Base-by-base conservation (phyloP, 352 stramenopile genomes). In the Elongisporangium senticosum region DNA sequence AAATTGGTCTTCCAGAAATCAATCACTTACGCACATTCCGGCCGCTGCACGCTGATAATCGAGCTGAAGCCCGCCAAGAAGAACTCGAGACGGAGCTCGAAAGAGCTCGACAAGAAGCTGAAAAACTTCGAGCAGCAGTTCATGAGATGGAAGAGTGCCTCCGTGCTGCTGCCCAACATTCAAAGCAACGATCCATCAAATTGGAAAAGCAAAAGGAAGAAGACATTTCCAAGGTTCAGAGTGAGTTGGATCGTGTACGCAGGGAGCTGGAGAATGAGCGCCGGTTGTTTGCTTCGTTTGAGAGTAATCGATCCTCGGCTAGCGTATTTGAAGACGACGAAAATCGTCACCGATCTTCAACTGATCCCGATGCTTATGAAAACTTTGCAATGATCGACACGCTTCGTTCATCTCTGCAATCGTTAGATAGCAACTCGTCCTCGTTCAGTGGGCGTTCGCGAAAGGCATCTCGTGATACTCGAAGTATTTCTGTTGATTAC, bases 1-100 rank as follows among this genome's bases (percentile, higher is more conserved):
- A 69, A 37, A 87, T 93, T 33, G 83, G 82, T 5, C 66, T 93
- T 1, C 84, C 84, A 0, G 72, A 89, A 50, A 79, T 93, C 55
- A 72, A 75, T 43, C 69, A 84, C 28, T 61, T 91, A n/a, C 78
- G 79, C 17, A 82, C 63, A 21, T 93, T 93, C 62, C 64, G 86
- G 61, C 84, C 84, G 11, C 53, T 93, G n/a, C 71, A 71, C 24
- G 70, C 63, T 1, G 77, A 87, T 22, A 69, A 69, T 1, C 73
- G 52, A 15, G 63, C 62, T 26, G 79, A 91, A 33, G 64, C 59
- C 1, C 77, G 69, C 13, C 77, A 83, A 22, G 69, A 78, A 19
- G 56, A 75, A 28, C 59, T 91, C 14, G 79, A 87, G 33, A 59
- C 57, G 0, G 82, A 91, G 43, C 51, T 91, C 10, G 82, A 89